phyloP scores from a whole-genome alignment of 1,139 yeast species.

The Geotrichum cucujoidarum region DNA sequence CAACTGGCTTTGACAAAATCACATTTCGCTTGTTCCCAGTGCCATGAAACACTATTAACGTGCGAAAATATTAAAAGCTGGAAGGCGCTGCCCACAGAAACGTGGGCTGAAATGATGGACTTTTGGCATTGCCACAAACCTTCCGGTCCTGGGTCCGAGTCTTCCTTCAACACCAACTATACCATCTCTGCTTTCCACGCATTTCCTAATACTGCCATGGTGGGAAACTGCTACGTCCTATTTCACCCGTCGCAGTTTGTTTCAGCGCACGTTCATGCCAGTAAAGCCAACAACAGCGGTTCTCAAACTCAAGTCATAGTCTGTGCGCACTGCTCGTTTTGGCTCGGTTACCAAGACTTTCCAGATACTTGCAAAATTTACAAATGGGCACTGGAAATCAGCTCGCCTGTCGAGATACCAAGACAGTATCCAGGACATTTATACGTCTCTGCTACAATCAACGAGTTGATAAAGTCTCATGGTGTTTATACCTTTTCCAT shows the following conservation, averaged over 20 bases:
- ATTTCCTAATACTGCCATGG: constrained; percentile 41
- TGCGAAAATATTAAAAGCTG: constrained; percentile 22
- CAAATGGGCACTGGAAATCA: constrained; percentile 56
- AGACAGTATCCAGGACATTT: constrained; percentile 21
- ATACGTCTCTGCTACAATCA: constrained; percentile 28
- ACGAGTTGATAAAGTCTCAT: constrained; percentile 35
- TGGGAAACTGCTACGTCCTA: constrained; percentile 57
- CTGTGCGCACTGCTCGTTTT: constrained; percentile 31
- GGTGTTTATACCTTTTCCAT: constrained; percentile 35
- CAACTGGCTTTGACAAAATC: not conserved
- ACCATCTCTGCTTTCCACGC: constrained; percentile 45
- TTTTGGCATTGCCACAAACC: constrained; percentile 99
- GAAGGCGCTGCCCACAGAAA: constrained; percentile 79
- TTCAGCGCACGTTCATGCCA: not conserved
- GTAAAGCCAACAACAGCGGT: not conserved
- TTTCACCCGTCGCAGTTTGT: constrained; percentile 32
- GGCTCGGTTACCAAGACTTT: constrained; percentile 39
- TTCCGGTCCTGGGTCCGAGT: constrained; percentile 33
- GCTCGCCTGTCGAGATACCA: not conserved
- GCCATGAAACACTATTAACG: not conserved
- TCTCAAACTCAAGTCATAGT: constrained; percentile 2
- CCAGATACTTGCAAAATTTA: constrained; percentile 40
- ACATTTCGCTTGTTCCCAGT: constrained; percentile 5
- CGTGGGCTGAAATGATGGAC: constrained; percentile 95
- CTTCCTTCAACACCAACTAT: constrained; percentile 25